A percentile compares a stretch with the other conserved stretches of the same genome.
phyloP scores from a whole-genome alignment of 768 basidiomycete species.

The Tylopilus cervinicoccineus region DNA sequence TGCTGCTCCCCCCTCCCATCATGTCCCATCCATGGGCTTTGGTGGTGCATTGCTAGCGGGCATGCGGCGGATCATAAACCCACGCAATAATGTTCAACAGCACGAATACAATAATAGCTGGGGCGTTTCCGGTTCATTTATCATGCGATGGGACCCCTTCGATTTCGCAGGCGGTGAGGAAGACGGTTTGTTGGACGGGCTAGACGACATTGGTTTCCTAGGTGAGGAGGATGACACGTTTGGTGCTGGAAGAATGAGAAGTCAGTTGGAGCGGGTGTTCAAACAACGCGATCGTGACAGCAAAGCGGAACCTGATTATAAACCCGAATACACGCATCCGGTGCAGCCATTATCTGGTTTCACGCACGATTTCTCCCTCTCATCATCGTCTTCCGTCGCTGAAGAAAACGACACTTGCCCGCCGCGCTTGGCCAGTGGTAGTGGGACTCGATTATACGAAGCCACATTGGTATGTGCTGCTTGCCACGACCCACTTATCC shows the following conservation, averaged over 20 bases:
- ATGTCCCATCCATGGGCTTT: constrained; percentile 56
- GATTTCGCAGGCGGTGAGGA: constrained; percentile 16
- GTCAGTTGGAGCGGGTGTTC: constrained; percentile 22
- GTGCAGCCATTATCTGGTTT: constrained; percentile 54
- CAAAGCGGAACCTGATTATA: constrained; percentile 42
- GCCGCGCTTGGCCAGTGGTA: constrained; percentile 20
- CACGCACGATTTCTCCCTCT: constrained; percentile 58
- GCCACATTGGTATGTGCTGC: constrained; percentile 60
- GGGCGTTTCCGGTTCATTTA: constrained; percentile 24
- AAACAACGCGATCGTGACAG: constrained; percentile 14
- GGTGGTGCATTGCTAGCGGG: constrained; percentile 59
- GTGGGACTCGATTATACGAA: constrained; percentile 27
- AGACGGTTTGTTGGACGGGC: constrained; percentile 11
- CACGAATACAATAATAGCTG: constrained; percentile 17
- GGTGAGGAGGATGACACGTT: constrained; percentile 13
- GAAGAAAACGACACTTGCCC: constrained; percentile 43
- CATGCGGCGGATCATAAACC: constrained; percentile 27
- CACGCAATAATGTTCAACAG: constrained; percentile 10
- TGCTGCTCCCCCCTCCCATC: constrained; percentile 50
- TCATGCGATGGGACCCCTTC: constrained; percentile 30
- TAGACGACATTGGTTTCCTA: constrained; percentile 17
- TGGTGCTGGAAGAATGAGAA: constrained; percentile 14
- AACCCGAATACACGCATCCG: constrained; percentile 63
- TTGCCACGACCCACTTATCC: constrained; percentile 61
- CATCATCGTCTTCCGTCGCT: constrained; percentile 27